phyloP scores from a whole-genome alignment of 2,329 filamentous ascomycete species.

The Sporothrix schenckii region DNA sequence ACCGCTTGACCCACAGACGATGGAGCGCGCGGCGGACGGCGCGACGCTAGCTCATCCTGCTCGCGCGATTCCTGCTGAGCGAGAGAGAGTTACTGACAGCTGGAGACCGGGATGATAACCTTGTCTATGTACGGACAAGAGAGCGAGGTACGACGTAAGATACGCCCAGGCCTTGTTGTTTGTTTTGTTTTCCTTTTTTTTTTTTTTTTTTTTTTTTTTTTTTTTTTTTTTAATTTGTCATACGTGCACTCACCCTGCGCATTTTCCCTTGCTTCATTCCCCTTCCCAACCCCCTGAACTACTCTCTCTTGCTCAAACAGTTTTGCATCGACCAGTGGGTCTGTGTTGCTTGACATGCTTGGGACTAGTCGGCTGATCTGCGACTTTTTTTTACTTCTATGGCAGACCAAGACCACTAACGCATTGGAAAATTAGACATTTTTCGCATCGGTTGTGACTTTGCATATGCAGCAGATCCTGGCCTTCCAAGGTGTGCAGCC shows the following conservation, averaged over 20 bases:
- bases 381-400: constrained; percentile 14
- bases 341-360: constrained; percentile 20
- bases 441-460: no score
- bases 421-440: neutral
- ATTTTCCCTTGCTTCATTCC: neutral
- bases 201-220: neutral
- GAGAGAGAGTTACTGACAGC: neutral
- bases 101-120: neutral
- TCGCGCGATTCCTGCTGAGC: neutral
- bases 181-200: no score
- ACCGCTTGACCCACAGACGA: constrained; percentile 21
- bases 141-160: neutral
- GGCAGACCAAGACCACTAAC: neutral
- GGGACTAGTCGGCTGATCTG: constrained; percentile 28
- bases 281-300: neutral
- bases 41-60: constrained; percentile 8
- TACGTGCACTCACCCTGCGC: neutral
- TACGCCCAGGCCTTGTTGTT: neutral
- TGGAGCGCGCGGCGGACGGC: neutral
- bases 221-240: constrained; percentile 1
- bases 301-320: neutral
- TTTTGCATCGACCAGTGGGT: neutral
- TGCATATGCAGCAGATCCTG: neutral
- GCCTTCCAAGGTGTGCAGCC: neutral
- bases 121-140: neutral